These are phyloP conservation scores for Fusarium brachygibbosum DNA, from an alignment of 2,329 filamentous ascomycete genomes.

Conservation along the genomic window DNA sequence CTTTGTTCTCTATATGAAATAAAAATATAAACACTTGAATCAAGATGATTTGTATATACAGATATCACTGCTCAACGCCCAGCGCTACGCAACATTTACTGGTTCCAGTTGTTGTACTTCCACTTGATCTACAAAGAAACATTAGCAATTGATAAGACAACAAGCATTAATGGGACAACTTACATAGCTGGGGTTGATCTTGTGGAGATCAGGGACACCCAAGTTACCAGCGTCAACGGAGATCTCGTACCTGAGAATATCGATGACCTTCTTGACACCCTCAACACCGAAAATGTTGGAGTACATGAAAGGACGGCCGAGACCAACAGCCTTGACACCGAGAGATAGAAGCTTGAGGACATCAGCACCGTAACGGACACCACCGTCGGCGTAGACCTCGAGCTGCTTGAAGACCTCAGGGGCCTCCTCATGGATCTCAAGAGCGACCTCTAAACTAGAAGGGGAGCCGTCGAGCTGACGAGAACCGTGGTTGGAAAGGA, in stretches of 20 bases:
- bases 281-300: constrained; percentile 65
- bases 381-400: constrained; percentile 59
- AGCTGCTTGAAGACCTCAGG: constrained; percentile 57
- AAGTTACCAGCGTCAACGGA: constrained; percentile 60
- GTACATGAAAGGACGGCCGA: constrained; percentile 67
- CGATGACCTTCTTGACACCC: constrained; percentile 61
- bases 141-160: constrained; percentile 1
- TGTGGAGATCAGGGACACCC: constrained; percentile 56
- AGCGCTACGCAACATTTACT: constrained; percentile 27
- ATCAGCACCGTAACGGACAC: constrained; percentile 60
- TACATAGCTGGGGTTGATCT: constrained; percentile 51
- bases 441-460: constrained; percentile 55
- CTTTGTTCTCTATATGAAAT: constrained; percentile 19
- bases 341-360: constrained; percentile 60
- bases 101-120: constrained; percentile 46
- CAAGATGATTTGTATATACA: constrained; percentile 39
- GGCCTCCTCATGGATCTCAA: constrained; percentile 56
- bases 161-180: background rate
- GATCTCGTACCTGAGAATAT: constrained; percentile 65
- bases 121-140: constrained; percentile 40
- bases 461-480: constrained; percentile 58
- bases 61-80: constrained; percentile 7
- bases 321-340: constrained; percentile 59
- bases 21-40: constrained; percentile 39
- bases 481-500: constrained; percentile 61